Evolutionary conservation across 106 monocot species (phyloP).

Genomic region (Platanthera zijinensis): DNA sequence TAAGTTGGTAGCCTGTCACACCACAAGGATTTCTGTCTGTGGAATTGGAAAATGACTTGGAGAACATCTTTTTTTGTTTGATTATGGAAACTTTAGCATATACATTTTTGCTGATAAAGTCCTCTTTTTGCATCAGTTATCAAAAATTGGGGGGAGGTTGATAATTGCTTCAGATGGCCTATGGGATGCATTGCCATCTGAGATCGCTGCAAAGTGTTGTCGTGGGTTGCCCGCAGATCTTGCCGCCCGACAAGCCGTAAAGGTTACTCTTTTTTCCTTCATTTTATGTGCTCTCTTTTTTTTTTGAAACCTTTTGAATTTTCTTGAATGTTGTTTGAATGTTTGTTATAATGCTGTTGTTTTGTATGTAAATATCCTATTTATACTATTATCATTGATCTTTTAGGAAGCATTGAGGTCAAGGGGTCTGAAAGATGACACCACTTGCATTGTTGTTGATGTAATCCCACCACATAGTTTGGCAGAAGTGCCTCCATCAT

Average conservation of each 20-base stretch:
- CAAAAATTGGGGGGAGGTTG: slow-evolving; percentile 72
- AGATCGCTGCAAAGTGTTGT: slow-evolving; percentile 72
- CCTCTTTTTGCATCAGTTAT: slow-evolving; percentile 27
- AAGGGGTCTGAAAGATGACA: slow-evolving; percentile 97
- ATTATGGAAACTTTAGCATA: slow-evolving; percentile 1
- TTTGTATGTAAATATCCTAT: slow-evolving; percentile 1
- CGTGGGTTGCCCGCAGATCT: slow-evolving; percentile 85
- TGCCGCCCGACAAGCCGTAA: slow-evolving; percentile 83
- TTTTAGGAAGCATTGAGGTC: slow-evolving; percentile 86
- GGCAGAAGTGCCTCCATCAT: slow-evolving; percentile 37
- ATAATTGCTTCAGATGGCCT: slow-evolving; percentile 98
- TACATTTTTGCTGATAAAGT: background rate
- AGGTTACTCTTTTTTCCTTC: slow-evolving; percentile 32
- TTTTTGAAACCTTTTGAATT: background rate
- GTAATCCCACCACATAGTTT: slow-evolving; percentile 74
- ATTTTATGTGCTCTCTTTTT: background rate
- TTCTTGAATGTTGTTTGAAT: background rate
- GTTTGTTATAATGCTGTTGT: background rate
- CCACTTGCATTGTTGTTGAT: slow-evolving; percentile 97
- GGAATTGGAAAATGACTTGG: background rate
- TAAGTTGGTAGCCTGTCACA: too few species aligned
- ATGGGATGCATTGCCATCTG: slow-evolving; percentile 84
- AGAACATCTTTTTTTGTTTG: background rate
- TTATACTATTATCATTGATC: slow-evolving; percentile 2
- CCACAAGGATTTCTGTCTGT: background rate